phyloP scores from a whole-genome alignment of 2,329 filamentous ascomycete genomes.

The Alternaria sp. region DNA sequence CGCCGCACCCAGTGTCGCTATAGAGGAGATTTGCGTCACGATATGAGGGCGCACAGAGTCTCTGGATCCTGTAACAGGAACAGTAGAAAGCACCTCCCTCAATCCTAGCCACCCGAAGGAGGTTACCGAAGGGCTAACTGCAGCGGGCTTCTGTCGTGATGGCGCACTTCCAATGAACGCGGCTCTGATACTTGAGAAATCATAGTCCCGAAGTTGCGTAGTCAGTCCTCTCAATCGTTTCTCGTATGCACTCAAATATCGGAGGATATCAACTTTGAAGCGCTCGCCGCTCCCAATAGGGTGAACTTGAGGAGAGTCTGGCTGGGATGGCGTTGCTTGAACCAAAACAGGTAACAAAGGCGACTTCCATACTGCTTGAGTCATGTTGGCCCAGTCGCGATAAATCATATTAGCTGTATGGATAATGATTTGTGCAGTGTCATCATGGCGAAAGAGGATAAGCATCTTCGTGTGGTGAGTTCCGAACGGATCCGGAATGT shows the following conservation, averaged over 20 bases:
- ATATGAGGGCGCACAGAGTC: conserved; percentile 46
- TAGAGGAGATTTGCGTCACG: conserved; percentile 75
- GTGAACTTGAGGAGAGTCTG: background rate
- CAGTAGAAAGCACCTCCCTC: conserved; percentile 61
- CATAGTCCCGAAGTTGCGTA: conserved; percentile 64
- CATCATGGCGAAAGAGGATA: conserved; percentile 78
- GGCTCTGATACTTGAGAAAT: conserved; percentile 73
- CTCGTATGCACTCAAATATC: conserved; percentile 76
- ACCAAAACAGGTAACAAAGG: conserved; percentile 66
- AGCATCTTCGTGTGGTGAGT: conserved; percentile 90
- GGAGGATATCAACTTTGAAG: conserved; percentile 78
- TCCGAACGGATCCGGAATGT: conserved; percentile 82
- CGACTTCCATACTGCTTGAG: conserved; percentile 81
- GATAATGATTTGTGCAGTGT: conserved; percentile 77
- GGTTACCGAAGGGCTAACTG: conserved; percentile 55
- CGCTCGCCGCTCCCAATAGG: conserved; percentile 66
- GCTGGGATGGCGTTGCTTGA: background rate
- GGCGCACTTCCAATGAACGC: conserved; percentile 81
- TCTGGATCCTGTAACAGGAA: conserved; percentile 50
- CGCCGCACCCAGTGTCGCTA: conserved; percentile 75
- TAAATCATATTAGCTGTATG: conserved; percentile 93
- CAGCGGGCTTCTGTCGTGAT: conserved; percentile 63
- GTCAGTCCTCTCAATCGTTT: conserved; percentile 62
- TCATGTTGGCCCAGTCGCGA: conserved; percentile 87
- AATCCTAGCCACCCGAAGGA: conserved; percentile 80